Evolutionary conservation across 2,329 filamentous ascomycete species (phyloP).

Genomic region (Aspergillus thermomutatus): DNA sequence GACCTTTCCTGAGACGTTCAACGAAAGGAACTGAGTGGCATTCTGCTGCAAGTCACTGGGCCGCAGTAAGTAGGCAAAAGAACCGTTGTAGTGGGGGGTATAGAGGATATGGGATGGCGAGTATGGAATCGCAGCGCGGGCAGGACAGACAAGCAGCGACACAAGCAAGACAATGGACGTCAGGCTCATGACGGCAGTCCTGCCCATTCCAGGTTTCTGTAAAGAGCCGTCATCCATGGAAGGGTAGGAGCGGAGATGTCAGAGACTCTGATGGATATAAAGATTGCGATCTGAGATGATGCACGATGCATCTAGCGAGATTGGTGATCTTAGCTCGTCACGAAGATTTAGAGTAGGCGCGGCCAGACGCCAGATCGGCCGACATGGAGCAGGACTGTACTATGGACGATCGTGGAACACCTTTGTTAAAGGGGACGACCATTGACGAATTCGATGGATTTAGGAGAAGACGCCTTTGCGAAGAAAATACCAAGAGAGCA

Average conservation of each 20-base stretch:
- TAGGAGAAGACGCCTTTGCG: neutral
- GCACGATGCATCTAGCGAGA: conserved; percentile 13
- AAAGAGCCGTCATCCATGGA: conserved; percentile 17
- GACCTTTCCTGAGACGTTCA: conserved; percentile 63
- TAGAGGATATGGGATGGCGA: conserved; percentile 71
- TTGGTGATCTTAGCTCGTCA: conserved; percentile 11
- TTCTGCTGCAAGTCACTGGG: conserved; percentile 47
- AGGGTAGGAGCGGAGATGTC: neutral
- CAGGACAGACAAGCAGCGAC: conserved; percentile 19
- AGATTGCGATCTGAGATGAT: conserved; percentile 5
- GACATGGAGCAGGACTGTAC: conserved; percentile 6
- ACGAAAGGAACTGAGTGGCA: conserved; percentile 56
- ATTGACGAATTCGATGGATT: neutral
- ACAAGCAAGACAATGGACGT: conserved; percentile 13
- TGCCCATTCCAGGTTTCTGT: conserved; percentile 10
- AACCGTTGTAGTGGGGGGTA: conserved; percentile 46
- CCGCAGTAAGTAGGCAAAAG: conserved; percentile 68
- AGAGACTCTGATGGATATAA: conserved; percentile 4
- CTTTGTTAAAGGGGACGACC: neutral
- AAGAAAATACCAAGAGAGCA: neutral
- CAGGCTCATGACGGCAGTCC: conserved; percentile 9
- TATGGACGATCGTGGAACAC: neutral
- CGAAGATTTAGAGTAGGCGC: conserved; percentile 10
- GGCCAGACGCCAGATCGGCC: conserved; percentile 4
- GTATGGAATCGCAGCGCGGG: conserved; percentile 62